Evolutionary conservation across 1,284 basidiomycete genomes (phyloP), one percentile per base, ranked within the genome.

Genomic region (Anthracocystis setariae): DNA sequence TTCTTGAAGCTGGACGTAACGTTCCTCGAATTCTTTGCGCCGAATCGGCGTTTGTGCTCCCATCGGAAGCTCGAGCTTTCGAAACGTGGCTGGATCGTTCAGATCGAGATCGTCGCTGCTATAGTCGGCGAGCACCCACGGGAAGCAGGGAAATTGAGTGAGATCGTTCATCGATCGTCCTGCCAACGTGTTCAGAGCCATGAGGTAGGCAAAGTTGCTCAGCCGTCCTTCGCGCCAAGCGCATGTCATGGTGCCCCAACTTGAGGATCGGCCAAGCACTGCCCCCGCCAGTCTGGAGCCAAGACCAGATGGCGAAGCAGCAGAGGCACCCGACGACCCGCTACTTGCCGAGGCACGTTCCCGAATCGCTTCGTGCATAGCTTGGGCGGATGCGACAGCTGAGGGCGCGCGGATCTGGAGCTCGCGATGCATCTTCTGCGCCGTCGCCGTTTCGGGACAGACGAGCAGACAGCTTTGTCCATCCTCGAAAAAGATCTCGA

Each of bases 91-190:
- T 15, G 87, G 85, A 13, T 88, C 87, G 2, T 85, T 86, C 13
- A 97, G 83, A 78, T 97, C 90, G 29, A 97, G 85, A 3, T 84
- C 86, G 10, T 88, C 84, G 0, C 93, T 94, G 0, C 86, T 86
- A 77, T 96, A 97, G 77, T 97, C 93, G 58, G 90, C 87, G 40
- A 97, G 77, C 15, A 96, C 89, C 94, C 92, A 94, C 0, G 86
- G 94, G 76, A 97, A 95, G 18, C 97, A 89, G 0, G 94, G 94
- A 84, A 95, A 97, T 78, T 96, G 93, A 0, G 94, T 96, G 8
- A 94, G 91, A 84, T 98, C 86, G 59, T 81, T 81, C 73, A 81
- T 79, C 32, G 80, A 78, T 1, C 82, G 73, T 10, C 82, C 82
- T 0, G 79, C 72, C n/a, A 75, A 51, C 21, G 79, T 83, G 58